Conservation (phyloP, 768 basidiomycete genomes). For the Lactifluus piperatus region DNA sequence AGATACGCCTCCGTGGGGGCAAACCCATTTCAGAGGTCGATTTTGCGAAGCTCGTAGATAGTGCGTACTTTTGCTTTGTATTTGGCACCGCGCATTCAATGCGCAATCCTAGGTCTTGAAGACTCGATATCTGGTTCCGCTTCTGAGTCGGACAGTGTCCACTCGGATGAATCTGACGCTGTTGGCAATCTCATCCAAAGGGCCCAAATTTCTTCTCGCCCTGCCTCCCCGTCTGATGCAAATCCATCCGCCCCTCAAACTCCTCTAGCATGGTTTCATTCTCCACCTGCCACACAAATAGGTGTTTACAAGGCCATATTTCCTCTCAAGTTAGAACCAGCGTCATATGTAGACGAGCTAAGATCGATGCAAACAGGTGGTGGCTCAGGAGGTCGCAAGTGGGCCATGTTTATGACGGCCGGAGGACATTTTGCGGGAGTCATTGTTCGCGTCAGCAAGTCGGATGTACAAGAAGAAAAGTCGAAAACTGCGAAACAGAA, state of each 20-base stretch:
- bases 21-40: slow-evolving; percentile 56
- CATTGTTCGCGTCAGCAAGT: slow-evolving; percentile 59
- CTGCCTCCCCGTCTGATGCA: slow-evolving; percentile 37
- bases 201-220: slow-evolving; percentile 39
- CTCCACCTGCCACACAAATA: slow-evolving; percentile 78
- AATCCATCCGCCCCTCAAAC: slow-evolving; percentile 43
- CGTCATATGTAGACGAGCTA: slow-evolving; percentile 50
- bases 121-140: slow-evolving; percentile 92
- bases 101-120: slow-evolving; percentile 45
- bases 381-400: slow-evolving; percentile 52
- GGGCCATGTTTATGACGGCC: slow-evolving; percentile 95
- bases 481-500: slow-evolving; percentile 28
- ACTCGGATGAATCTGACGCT: slow-evolving; percentile 53
- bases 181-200: slow-evolving; percentile 61
- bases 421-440: slow-evolving; percentile 98
- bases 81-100: not conserved
- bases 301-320: slow-evolving; percentile 80
- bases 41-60: slow-evolving; percentile 74
- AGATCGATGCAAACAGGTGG: slow-evolving; percentile 50
- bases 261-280: slow-evolving; percentile 86
- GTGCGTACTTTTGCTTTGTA: slow-evolving; percentile 34
- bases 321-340: slow-evolving; percentile 35
- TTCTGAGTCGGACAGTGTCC: slow-evolving; percentile 52
- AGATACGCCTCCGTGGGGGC: slow-evolving; percentile 59
- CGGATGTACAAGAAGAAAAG: slow-evolving; percentile 35